phyloP scores from a whole-genome alignment of 2,329 filamentous ascomycete genomes.

The Colletotrichum graminicola region DNA sequence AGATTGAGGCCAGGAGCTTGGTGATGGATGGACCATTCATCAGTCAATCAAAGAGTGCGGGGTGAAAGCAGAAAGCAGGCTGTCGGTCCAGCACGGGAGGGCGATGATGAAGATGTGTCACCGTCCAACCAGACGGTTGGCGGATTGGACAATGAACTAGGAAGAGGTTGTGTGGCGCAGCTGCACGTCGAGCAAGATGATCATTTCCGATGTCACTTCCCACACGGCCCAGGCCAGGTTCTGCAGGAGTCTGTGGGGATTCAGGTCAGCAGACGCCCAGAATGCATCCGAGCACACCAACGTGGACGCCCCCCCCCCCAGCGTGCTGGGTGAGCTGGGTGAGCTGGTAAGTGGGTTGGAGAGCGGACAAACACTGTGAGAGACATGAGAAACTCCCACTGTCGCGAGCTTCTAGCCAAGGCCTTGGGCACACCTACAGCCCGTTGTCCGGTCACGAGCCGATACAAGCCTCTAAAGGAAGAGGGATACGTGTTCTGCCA shows the following conservation, averaged over 20 bases:
- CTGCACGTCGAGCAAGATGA: constrained; percentile 20
- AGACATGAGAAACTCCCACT: constrained; percentile 16
- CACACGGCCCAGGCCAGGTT: constrained; percentile 13
- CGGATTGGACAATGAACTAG: constrained; percentile 6
- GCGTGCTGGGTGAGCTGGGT: not conserved
- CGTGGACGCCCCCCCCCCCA: not conserved
- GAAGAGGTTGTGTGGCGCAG: constrained; percentile 24
- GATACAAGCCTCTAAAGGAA: not conserved
- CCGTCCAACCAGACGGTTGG: constrained; percentile 14
- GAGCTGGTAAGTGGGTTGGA: not conserved
- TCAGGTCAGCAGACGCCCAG: constrained; percentile 32
- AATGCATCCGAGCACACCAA: constrained; percentile 16
- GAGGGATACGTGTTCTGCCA: constrained; percentile 5
- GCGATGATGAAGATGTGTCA: constrained; percentile 27
- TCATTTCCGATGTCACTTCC: constrained; percentile 3
- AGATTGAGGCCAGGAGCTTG: not conserved
- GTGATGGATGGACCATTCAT: not conserved
- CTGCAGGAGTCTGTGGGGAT: constrained; percentile 15
- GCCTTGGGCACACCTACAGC: constrained; percentile 31
- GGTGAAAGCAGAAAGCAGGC: constrained; percentile 4
- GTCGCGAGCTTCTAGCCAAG: constrained; percentile 22
- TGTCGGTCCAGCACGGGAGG: not conserved
- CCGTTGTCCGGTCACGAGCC: constrained; percentile 26
- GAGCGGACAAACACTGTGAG: constrained; percentile 36
- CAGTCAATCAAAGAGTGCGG: constrained; percentile 28